Base-by-base conservation (phyloP, 2,329 filamentous ascomycete species). In the Sporothrix pseudoabietina region DNA sequence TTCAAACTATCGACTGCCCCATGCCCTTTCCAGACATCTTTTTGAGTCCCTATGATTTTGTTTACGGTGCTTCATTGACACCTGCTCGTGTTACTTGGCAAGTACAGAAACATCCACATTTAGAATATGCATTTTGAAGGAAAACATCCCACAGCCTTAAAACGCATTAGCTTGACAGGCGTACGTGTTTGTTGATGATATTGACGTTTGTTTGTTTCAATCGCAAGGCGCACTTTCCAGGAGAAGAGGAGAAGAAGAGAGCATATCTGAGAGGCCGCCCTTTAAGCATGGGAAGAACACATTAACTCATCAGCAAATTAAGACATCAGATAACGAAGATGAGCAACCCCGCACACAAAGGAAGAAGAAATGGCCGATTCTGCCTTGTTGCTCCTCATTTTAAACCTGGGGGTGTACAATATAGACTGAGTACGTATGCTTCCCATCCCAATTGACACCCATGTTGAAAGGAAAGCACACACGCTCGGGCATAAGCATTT, bases 401-500 rank as follows among this genome's bases (percentile, higher is more conserved):
- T 66, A 66, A 65, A 9, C n/a, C 16, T 66, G 39, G 59, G 57
- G 32, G 44, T 61, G 57, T 61, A 59, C 49, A 16, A 8, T 0
- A 12, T 39, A 39, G 10, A 30, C n/a, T 35, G 41, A n/a, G 10
- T 65, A 66, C 61, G 61, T 66, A 66, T 41, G 44, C 44, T 49
- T 49, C 14, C 14, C 44, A 49, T 47, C 22, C 61, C 39, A n/a
- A 12, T n/a, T n/a, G 22, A 19, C 19, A 12, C 30, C 59, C 35
- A 26, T 35, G 59, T 26, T 63, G 39, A 35, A 41, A 9, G 26
- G 12, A 16, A 6, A 54, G 39, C 35, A 65, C 22, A 22, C 39
- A 47, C 39, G n/a, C 10, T 66, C 39, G 61, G 61, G 61, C 61
- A 47, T 66, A 66, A 66, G 61, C 61, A 66, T 66, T 22, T 66